Conservation (phyloP, 164 flowering plant genomes). For the Magnolia changhungtana region DNA sequence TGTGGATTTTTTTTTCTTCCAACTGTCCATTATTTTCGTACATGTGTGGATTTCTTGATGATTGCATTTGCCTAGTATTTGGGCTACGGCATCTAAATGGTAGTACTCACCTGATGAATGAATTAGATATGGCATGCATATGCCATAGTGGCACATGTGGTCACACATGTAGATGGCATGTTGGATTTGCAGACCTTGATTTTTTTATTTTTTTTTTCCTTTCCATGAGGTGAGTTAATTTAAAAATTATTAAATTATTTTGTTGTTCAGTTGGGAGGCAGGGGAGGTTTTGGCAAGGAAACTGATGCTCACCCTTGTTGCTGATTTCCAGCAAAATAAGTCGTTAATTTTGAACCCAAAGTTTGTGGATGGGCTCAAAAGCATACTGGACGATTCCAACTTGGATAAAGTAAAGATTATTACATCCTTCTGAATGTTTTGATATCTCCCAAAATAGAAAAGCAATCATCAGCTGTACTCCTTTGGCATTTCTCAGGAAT, state of each 20-base stretch:
- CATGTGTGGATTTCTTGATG: no score
- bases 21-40: no score
- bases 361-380: constrained; percentile 68
- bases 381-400: constrained; percentile 62
- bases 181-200: no score
- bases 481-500: constrained; percentile 50
- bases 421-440: not conserved
- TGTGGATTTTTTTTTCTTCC: no score
- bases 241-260: constrained; percentile 3
- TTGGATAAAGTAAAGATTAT: constrained; percentile 67
- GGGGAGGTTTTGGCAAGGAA: constrained; percentile 86
- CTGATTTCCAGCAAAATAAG: constrained; percentile 79
- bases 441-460: constrained; percentile 25
- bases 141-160: not conserved
- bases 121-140: not conserved
- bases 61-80: no score
- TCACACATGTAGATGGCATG: not conserved
- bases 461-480: not conserved
- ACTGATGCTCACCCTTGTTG: constrained; percentile 79
- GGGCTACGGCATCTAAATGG: not conserved
- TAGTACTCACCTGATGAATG: not conserved
- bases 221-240: no score
- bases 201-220: no score
- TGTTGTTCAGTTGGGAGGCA: constrained; percentile 84
- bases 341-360: constrained; percentile 63